These are phyloP conservation scores for Gyrodon lividus DNA, from an alignment of 768 basidiomycete species.

Conservation along the genomic window DNA sequence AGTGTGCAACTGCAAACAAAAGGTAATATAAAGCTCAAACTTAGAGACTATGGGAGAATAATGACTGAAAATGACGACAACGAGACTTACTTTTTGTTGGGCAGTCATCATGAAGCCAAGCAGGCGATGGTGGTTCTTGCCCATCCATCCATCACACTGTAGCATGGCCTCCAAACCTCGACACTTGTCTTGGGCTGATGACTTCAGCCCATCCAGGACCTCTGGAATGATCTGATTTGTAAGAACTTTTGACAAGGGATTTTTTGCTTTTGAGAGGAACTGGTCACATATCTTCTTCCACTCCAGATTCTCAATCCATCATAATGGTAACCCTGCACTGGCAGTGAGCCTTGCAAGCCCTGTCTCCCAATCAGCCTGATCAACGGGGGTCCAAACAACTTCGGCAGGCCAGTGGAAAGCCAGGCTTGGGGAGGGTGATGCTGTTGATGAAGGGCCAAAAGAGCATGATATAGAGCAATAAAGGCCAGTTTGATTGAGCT, in stretches of 20 bases:
- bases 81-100: conserved; percentile 16
- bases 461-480: not conserved
- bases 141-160: conserved; percentile 40
- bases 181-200: not conserved
- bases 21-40: not conserved
- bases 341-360: conserved; percentile 29
- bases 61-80: not conserved
- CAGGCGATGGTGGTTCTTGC: conserved; percentile 30
- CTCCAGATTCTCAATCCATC: conserved; percentile 39
- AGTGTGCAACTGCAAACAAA: conserved; percentile 25
- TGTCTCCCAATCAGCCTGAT: conserved; percentile 1
- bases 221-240: conserved; percentile 24
- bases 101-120: conserved; percentile 34
- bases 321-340: conserved; percentile 33
- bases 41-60: not conserved
- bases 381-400: not conserved
- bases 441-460: not conserved
- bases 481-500: not conserved
- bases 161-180: conserved; percentile 23
- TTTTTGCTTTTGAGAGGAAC: conserved; percentile 31
- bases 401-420: not conserved
- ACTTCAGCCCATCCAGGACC: not conserved
- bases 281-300: conserved; percentile 29
- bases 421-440: not conserved
- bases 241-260: conserved; percentile 23